phyloP scores from a whole-genome alignment of 2,329 filamentous ascomycete genomes.

The Shiraia bambusicola region DNA sequence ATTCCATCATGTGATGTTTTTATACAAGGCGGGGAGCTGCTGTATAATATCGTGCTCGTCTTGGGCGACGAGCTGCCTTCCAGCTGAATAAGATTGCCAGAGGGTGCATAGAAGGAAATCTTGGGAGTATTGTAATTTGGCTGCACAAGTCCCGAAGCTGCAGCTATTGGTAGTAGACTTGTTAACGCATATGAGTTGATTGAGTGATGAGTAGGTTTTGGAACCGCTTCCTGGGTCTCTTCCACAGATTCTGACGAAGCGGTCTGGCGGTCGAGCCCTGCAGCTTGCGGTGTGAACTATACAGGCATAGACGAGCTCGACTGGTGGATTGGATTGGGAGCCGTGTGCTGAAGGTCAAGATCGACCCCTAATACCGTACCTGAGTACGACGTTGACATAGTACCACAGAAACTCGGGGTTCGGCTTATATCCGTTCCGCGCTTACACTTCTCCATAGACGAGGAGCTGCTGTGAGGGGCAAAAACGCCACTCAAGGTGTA shows the following conservation, averaged over 20 bases:
- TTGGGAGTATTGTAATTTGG: conserved; percentile 29
- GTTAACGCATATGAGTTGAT: conserved; percentile 42
- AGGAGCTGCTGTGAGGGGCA: conserved; percentile 17
- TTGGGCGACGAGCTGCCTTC: conserved; percentile 19
- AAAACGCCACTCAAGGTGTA: conserved; percentile 28
- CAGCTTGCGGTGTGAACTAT: conserved; percentile 30
- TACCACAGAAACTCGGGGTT: conserved; percentile 39
- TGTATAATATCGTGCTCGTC: conserved; percentile 9
- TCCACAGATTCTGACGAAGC: conserved; percentile 12
- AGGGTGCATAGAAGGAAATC: conserved; percentile 39
- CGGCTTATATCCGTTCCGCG: conserved; percentile 20
- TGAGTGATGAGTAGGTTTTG: conserved; percentile 13
- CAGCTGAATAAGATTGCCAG: conserved; percentile 37
- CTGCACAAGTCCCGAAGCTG: conserved; percentile 39
- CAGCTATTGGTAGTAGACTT: conserved; percentile 41
- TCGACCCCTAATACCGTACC: conserved; percentile 40
- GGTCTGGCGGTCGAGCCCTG: conserved; percentile 20
- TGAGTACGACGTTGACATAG: conserved; percentile 39
- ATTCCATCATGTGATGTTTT: conserved; percentile 6
- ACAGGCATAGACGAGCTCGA: conserved; percentile 27
- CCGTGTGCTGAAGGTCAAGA: conserved; percentile 33
- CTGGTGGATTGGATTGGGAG: conserved; percentile 9
- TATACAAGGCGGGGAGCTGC: conserved; percentile 2
- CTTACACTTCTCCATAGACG: conserved; percentile 21
- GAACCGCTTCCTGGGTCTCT: conserved; percentile 2